phyloP scores from a whole-genome alignment of 129 eudicot species.

The Erigeron canadensis region DNA sequence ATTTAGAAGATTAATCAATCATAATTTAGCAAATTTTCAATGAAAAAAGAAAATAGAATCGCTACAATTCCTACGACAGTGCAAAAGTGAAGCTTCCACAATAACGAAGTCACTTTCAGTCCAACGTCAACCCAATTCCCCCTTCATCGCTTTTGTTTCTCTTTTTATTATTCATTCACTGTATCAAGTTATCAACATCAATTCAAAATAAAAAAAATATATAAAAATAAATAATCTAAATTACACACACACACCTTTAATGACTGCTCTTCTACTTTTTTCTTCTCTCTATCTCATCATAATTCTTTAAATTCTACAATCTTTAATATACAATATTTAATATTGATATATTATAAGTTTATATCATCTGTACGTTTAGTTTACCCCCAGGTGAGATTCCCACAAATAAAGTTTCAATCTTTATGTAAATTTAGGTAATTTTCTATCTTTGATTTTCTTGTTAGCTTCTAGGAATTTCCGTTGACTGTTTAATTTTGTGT shows the following conservation, averaged over 20 bases:
- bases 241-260: conserved; percentile 6
- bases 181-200: neutral
- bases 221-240: neutral
- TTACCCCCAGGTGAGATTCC: neutral
- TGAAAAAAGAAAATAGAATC: no score
- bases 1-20: no score
- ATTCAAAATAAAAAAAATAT: neutral
- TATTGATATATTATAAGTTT: neutral
- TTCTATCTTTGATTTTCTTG: conserved; percentile 28
- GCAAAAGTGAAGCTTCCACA: conserved; percentile 12
- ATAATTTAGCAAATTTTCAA: no score
- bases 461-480: conserved; percentile 14
- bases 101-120: conserved; percentile 27
- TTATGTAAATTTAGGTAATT: conserved; percentile 9
- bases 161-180: neutral
- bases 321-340: no score
- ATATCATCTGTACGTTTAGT: neutral
- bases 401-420: neutral
- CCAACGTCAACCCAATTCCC: conserved; percentile 34
- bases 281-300: conserved; percentile 20
- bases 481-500: conserved; percentile 21
- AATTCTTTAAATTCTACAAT: conserved; percentile 11
- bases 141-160: conserved; percentile 18
- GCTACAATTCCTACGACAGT: no score
- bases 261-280: conserved; percentile 9